Evolutionary conservation across 2,329 filamentous ascomycete species (phyloP).

Genomic region (Basipetospora chlamydospora): DNA sequence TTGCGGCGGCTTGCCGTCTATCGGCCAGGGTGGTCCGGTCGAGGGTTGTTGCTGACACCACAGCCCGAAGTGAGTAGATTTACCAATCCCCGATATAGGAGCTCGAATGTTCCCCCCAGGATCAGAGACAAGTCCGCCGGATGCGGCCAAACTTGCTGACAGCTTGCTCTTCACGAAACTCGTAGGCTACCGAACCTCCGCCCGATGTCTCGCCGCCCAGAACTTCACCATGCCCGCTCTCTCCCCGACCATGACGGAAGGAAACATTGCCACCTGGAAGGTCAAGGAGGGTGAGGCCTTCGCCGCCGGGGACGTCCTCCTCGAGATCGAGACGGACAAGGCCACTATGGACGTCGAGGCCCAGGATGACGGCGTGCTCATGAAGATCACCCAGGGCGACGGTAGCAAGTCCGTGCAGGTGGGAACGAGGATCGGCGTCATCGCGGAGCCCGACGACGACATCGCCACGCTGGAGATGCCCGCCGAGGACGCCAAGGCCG

Average conservation of each 20-base stretch:
- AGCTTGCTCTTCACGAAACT: slow-evolving; percentile 8
- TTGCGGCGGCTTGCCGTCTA: slow-evolving; percentile 48
- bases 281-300: slow-evolving; percentile 79
- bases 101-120: not conserved
- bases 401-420: slow-evolving; percentile 67
- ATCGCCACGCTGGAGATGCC: slow-evolving; percentile 60
- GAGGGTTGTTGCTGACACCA: slow-evolving; percentile 36
- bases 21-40: slow-evolving; percentile 44
- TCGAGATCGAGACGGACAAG: slow-evolving; percentile 91
- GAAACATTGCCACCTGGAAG: slow-evolving; percentile 74
- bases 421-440: slow-evolving; percentile 66
- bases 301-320: slow-evolving; percentile 68
- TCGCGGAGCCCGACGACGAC: slow-evolving; percentile 73
- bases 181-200: slow-evolving; percentile 49
- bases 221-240: slow-evolving; percentile 87
- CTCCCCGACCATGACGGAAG: slow-evolving; percentile 88
- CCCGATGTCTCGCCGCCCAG: slow-evolving; percentile 54
- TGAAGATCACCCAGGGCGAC: slow-evolving; percentile 65
- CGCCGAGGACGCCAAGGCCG: slow-evolving; percentile 38
- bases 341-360: slow-evolving; percentile 91
- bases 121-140: slow-evolving; percentile 1
- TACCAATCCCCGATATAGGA: not conserved
- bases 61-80: slow-evolving; percentile 46
- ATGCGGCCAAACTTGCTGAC: slow-evolving; percentile 5
- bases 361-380: slow-evolving; percentile 73